phyloP scores from a whole-genome alignment of 2,329 filamentous ascomycete species.

The Aspergillus hortae region DNA sequence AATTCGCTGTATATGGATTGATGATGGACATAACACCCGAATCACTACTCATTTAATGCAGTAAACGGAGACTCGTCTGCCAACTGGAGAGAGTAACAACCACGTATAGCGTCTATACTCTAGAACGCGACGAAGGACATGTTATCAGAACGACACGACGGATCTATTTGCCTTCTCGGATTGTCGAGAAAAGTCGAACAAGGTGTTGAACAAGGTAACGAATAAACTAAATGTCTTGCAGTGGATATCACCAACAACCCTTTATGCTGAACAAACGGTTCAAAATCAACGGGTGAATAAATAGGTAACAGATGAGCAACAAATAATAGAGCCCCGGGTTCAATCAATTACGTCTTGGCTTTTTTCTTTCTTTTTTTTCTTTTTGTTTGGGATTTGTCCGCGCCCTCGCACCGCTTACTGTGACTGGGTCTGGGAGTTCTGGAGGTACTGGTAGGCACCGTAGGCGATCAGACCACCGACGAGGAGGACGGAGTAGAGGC shows the following conservation, averaged over 20 bases:
- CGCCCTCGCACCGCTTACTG: constrained; percentile 16
- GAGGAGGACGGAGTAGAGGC: constrained; percentile 76
- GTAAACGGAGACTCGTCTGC: too few species aligned
- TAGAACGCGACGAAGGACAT: neutral
- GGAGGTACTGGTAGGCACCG: constrained; percentile 79
- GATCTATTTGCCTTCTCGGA: neutral
- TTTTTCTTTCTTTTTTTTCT: neutral
- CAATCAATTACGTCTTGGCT: neutral
- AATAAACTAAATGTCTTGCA: neutral
- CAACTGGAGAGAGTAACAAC: neutral
- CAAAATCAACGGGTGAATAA: neutral
- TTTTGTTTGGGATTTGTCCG: constrained; percentile 3
- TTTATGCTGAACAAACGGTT: neutral
- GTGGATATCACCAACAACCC: neutral
- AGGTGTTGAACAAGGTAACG: neutral
- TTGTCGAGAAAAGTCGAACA: neutral
- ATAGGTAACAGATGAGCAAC: neutral
- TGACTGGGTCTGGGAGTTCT: constrained; percentile 40
- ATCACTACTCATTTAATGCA: too few species aligned
- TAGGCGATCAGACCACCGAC: constrained; percentile 75
- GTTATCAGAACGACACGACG: neutral
- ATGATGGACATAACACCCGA: neutral
- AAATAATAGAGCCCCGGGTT: neutral
- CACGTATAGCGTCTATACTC: neutral
- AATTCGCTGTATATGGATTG: neutral